phyloP scores from a whole-genome alignment of 2,329 filamentous ascomycete species.

The Claviceps sp. region DNA sequence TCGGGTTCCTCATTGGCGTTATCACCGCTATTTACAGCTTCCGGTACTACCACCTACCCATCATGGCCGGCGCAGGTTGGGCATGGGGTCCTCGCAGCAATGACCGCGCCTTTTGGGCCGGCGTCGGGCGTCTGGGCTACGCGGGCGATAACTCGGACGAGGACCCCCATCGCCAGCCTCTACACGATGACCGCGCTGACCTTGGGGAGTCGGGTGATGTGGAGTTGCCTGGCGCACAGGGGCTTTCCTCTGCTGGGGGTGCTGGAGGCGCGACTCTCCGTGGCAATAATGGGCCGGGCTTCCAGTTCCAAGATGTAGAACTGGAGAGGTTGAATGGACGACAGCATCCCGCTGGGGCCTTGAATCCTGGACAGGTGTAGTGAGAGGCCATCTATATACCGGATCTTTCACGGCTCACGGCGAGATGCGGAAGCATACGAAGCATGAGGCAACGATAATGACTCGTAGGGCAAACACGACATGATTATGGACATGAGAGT shows the following conservation, averaged over 20 bases:
- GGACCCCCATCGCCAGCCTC: constrained; percentile 6
- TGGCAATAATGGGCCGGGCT: not conserved
- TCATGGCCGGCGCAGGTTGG: constrained; percentile 66
- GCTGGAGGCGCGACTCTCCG: constrained; percentile 1
- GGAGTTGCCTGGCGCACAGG: constrained; percentile 5
- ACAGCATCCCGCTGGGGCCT: not conserved
- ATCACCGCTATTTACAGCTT: constrained; percentile 62
- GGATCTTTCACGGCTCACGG: too few relatives aligned
- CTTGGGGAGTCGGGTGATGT: constrained; percentile 15
- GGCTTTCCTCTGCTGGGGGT: not conserved
- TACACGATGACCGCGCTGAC: constrained; percentile 11
- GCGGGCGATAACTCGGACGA: constrained; percentile 28
- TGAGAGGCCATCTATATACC: not conserved
- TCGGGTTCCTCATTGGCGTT: constrained; percentile 68
- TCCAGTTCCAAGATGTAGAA: constrained; percentile 20
- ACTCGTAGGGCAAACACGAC: too few relatives aligned
- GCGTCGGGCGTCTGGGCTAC: constrained; percentile 49
- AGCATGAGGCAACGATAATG: too few relatives aligned
- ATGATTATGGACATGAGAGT: too few relatives aligned
- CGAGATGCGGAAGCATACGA: too few relatives aligned
- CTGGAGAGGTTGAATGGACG: constrained; percentile 11
- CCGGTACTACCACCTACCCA: constrained; percentile 73
- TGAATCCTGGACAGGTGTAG: not conserved
- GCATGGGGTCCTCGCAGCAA: constrained; percentile 69
- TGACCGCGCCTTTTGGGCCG: constrained; percentile 66